Evolutionary conservation across 441 rosid species (phyloP), one percentile per base, ranked within the genome.

Genomic region (Francoa sonchifolia): DNA sequence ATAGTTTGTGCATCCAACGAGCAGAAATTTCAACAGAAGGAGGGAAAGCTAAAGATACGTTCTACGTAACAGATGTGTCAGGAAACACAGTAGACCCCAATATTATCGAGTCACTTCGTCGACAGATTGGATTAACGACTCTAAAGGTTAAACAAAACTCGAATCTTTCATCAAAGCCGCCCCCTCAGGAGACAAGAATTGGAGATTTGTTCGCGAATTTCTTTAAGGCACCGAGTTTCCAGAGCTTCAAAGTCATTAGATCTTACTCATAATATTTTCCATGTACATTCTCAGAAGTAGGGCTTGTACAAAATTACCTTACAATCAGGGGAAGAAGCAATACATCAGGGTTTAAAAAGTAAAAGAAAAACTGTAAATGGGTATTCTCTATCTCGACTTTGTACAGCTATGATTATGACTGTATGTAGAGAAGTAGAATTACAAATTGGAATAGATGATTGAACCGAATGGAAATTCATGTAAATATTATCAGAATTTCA

Each of bases 31-130:
- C 81, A 5, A 88, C 94, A 7, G 52, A 61, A 47, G 69, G 67
- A 3, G 83, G 82, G 8, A 75, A 72, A 61, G 94, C 86, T 4
- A 68, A 62, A 48, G 83, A 79, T 65, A 84, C 62, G 0, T 81
- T 88, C 72, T 72, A 76, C 46, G 88, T 88, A 16, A 77, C 95
- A 1, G 97, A 84, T 58, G 83, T 75, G 54, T 61, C 82, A 1
- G 95, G 88, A 23, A 66, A 57, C 53, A 66, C 73, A 0, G 90
- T 81, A 5, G 82, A 81, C 42, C 57, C 71, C n/a, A 81, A 72
- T 69, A 70, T 65, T 7, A 59, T 88, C 5, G 75, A 75, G 45
- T 72, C 81, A 0, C 62, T 88, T 39, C 54, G 86, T 19, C 30
- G 47, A 43, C 75, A 87, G 67, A 61, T 87, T 49, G 94, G 94